These are phyloP conservation scores for Paracorniculantispora psalliotae DNA, from an alignment of 2,329 filamentous ascomycete genomes.

Conservation along the genomic window DNA sequence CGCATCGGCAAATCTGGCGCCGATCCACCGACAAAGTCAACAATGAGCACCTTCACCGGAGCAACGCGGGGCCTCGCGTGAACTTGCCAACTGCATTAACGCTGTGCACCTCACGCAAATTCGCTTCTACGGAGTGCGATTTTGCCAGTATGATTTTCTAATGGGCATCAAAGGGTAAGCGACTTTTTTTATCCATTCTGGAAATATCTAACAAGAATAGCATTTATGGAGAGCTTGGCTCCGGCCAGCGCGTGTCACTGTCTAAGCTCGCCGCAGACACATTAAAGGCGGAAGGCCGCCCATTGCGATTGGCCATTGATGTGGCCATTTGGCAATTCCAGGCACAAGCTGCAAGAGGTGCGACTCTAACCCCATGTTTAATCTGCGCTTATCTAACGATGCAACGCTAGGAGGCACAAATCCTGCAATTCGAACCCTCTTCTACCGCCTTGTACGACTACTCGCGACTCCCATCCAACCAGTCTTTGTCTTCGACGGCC, in stretches of 20 bases:
- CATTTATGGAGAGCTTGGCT: slow-evolving; percentile 84
- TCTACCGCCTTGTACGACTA: slow-evolving; percentile 80
- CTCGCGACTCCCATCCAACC: slow-evolving; percentile 75
- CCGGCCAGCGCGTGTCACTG: slow-evolving; percentile 73
- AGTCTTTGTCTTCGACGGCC: slow-evolving; percentile 86
- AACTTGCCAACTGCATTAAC: slow-evolving; percentile 13
- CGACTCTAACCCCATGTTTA: background rate
- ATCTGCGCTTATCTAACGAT: slow-evolving; percentile 13
- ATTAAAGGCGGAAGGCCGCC: slow-evolving; percentile 63
- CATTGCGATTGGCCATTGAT: slow-evolving; percentile 84
- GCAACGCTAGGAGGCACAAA: slow-evolving; percentile 65
- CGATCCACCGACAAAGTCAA: slow-evolving; percentile 23
- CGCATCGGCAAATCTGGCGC: slow-evolving; percentile 22
- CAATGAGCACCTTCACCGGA: slow-evolving; percentile 22
- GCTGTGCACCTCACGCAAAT: slow-evolving; percentile 16
- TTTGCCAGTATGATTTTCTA: slow-evolving; percentile 14
- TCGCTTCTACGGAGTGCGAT: background rate
- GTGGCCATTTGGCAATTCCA: slow-evolving; percentile 98
- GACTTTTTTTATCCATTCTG: accelerated
- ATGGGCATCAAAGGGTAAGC: slow-evolving; percentile 65
- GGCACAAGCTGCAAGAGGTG: slow-evolving; percentile 72
- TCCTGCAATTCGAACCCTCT: slow-evolving; percentile 84
- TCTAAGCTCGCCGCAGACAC: slow-evolving; percentile 77
- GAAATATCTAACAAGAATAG: slow-evolving; percentile 41
- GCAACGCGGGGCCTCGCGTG: slow-evolving; percentile 24